Evolutionary conservation across 2,329 filamentous ascomycete genomes (phyloP), one percentile per base, ranked within the genome.

Genomic region (Trichoderma polysporum): DNA sequence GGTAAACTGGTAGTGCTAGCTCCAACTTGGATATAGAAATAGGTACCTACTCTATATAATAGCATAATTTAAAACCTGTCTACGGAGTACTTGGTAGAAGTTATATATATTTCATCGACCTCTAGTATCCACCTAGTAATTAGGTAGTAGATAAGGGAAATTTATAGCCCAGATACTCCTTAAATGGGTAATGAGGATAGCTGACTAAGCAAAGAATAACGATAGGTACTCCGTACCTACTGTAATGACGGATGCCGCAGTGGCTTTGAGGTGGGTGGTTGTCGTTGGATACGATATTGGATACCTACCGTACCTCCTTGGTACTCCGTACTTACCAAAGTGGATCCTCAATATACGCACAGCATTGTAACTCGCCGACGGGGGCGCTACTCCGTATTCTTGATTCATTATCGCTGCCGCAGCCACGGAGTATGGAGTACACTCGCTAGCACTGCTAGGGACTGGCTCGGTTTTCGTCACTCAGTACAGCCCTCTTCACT

Each of bases 401-500:
- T 29, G 17, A 19, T 31, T 53, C 37, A 35, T 54, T 61, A 41
- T 54, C 49, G 37, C 60, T 27, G 60, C 39, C 19, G 47, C 49
- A 56, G 31, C 60, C 17, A 45, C 35, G 12, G 60, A 63, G 59
- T 25, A 63, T 63, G 60, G 47, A 63, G 60, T 27, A 64, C 35
- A 25, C 27, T 56, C 61, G 49, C 61, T 64, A 64, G 61, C 50
- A 64, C 61, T 35, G 61, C 61, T 64, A 25, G 61, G 49, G 50
- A 56, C 50, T 64, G 61, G 61, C 61, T 64, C 49, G 33, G 61
- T 39, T 33, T 57, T 56, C 47, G 61, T 58, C 49, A 53, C 29
- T 60, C 45, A 56, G 45, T 37, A 27, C 47, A 57, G 66, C 56
- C 53, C 52, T 66, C 60, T 29, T 66, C 66, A 60, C 62, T 59